Base-by-base conservation (phyloP, 2,329 filamentous ascomycete genomes). In the Tetracladium maxilliforme region DNA sequence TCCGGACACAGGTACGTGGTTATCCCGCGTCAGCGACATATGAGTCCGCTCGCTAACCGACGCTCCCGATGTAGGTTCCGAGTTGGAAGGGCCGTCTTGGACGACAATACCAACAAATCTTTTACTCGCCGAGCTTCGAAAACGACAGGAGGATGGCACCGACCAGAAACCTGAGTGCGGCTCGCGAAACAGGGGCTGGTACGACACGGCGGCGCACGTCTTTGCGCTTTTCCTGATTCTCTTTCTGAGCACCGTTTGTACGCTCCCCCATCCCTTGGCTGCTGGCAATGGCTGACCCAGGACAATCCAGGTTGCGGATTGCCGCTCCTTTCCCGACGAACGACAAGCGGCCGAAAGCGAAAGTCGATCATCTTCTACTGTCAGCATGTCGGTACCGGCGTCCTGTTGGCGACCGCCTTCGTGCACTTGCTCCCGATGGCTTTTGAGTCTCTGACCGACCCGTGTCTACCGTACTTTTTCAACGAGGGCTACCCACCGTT, bases 401-500 rank as follows among this genome's bases (percentile, higher is more conserved):
- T 90, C 12, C 58, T 90, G n/a, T 75, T 90, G 33, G 80, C 82
- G 8, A 90, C 81, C 2, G 80, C 81, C 28, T 90, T 90, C 41
- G 79, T 87, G 14, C 66, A 72, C 40, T 51, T 74, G n/a, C 55
- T 74, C 5, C 69, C 69, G 8, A 73, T 68, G 3, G 69, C 69
- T 13, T 74, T 71, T 36, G 51, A 56, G 12, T 71, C 62, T 10
- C 47, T 73, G 16, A 70, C 66, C 7, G 61, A 73, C 37, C 61
- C 64, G 46, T 75, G 70, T 49, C 68, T 92, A 1, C 80, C 83
- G 7, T 58, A 64, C 29, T 77, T 84, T 44, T 92, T 86, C 66
- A 87, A 69, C 45, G 43, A 76, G 33, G 66, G 68, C n/a, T 92
- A 90, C 46, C 68, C 63, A 23, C 80, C 81, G 6, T 74, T 92